These are phyloP conservation scores for Aspergillus steynii DNA, from an alignment of 495 filamentous ascomycete genomes.

Conservation along the genomic window DNA sequence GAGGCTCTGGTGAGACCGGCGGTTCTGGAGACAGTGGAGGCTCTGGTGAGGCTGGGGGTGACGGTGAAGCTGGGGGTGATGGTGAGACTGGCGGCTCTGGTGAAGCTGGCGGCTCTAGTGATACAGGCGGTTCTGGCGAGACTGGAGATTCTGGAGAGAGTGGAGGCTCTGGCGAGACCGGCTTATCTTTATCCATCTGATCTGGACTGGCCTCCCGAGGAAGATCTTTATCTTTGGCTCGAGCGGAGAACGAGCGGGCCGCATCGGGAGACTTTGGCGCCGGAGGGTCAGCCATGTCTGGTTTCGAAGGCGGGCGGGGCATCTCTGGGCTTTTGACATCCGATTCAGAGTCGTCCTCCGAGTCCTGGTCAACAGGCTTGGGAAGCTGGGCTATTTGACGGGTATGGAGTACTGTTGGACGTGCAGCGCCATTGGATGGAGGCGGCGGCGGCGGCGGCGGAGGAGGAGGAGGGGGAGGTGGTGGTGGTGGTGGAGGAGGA, in stretches of 20 bases:
- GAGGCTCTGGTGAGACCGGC: background rate
- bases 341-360: slow-evolving; percentile 10
- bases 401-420: slow-evolving; percentile 21
- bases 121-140: background rate
- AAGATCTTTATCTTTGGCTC: slow-evolving; percentile 20
- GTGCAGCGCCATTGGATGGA: slow-evolving; percentile 44
- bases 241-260: slow-evolving; percentile 23
- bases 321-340: slow-evolving; percentile 59
- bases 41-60: no score
- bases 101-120: slow-evolving; percentile 7
- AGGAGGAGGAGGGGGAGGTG: no score
- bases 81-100: background rate
- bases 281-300: slow-evolving; percentile 40
- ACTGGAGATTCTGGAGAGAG: background rate
- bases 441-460: no score
- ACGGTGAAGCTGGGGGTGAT: background rate
- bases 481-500: slow-evolving; percentile 34
- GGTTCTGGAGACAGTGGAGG: background rate
- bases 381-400: background rate
- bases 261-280: slow-evolving; percentile 5
- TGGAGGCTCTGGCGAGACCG: slow-evolving; percentile 12
- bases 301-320: slow-evolving; percentile 58
- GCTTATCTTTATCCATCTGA: slow-evolving; percentile 10
- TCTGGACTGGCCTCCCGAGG: slow-evolving; percentile 8
- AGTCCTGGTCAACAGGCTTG: background rate